Percentiles rank a stretch among this genome's conserved stretches.
phyloP scores from a whole-genome alignment of 768 basidiomycete genomes.

The Rossbeevera mucosa region DNA sequence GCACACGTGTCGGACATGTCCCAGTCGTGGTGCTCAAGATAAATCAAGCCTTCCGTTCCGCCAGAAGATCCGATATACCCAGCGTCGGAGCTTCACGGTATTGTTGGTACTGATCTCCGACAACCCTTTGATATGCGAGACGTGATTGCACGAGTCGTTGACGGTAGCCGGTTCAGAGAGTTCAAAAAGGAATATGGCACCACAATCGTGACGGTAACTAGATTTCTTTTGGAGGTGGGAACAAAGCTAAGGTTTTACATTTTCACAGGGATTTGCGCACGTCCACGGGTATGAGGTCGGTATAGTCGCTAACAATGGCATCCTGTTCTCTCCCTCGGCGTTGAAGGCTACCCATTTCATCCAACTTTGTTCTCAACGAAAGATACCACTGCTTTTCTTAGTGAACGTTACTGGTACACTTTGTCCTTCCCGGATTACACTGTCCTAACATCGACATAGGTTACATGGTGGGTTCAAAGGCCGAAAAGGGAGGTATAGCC shows the following conservation, averaged over 20 bases:
- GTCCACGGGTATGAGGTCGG: constrained; percentile 89
- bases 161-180: constrained; percentile 88
- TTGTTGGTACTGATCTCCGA: constrained; percentile 85
- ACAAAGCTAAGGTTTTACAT: constrained; percentile 5
- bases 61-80: constrained; percentile 77
- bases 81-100: constrained; percentile 79
- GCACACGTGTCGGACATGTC: constrained; percentile 26
- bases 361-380: constrained; percentile 86
- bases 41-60: constrained; percentile 47
- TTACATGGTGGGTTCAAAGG: constrained; percentile 97
- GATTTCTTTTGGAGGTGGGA: neutral
- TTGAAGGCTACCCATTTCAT: constrained; percentile 95
- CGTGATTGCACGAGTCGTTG: constrained; percentile 86
- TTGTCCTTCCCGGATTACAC: neutral
- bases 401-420: constrained; percentile 84
- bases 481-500: constrained; percentile 90
- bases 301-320: constrained; percentile 92
- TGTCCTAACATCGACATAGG: constrained; percentile 36
- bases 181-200: constrained; percentile 95
- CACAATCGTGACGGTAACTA: constrained; percentile 78
- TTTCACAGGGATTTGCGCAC: constrained; percentile 72
- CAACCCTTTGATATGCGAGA: constrained; percentile 93
- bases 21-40: constrained; percentile 9
- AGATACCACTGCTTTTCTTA: constrained; percentile 86
- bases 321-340: constrained; percentile 90